Percentiles rank a stretch among this genome's conserved stretches.
phyloP scores from a whole-genome alignment of 2,329 filamentous ascomycete species.

The Verticillium isaacii region DNA sequence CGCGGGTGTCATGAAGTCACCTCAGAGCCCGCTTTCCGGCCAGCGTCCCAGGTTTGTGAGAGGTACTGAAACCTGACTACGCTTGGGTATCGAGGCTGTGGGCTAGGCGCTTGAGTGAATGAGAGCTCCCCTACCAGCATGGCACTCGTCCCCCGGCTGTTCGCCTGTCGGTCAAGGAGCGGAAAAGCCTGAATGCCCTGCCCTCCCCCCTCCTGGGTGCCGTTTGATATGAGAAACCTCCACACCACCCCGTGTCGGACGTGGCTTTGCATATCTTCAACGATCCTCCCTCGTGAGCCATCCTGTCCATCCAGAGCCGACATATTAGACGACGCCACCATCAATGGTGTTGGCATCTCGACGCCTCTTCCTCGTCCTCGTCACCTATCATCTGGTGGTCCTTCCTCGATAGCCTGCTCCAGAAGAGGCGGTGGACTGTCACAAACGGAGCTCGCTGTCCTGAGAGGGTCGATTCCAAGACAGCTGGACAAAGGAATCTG shows the following conservation, averaged over 20 bases:
- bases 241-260: not conserved
- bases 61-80: conserved; percentile 33
- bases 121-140: not conserved
- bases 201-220: not conserved
- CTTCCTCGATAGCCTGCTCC: conserved; percentile 26
- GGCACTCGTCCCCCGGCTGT: not conserved
- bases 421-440: conserved; percentile 43
- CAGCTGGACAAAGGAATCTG: conserved; percentile 41
- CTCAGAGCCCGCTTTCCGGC: conserved; percentile 24
- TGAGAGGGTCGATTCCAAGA: conserved; percentile 44
- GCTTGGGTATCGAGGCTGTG: conserved; percentile 20
- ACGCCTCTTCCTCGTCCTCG: conserved; percentile 11
- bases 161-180: conserved; percentile 5
- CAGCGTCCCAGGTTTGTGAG: conserved; percentile 26
- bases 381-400: conserved; percentile 36
- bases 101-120: not conserved
- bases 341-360: conserved; percentile 4
- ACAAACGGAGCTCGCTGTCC: conserved; percentile 40
- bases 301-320: not conserved
- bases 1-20: conserved; percentile 17
- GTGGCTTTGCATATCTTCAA: conserved; percentile 1
- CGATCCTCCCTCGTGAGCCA: not conserved
- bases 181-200: conserved; percentile 1
- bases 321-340: conserved; percentile 4
- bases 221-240: conserved; percentile 1